These are phyloP conservation scores for Fusarium sp. DNA, from an alignment of 2,329 filamentous ascomycete species.

Conservation along the genomic window DNA sequence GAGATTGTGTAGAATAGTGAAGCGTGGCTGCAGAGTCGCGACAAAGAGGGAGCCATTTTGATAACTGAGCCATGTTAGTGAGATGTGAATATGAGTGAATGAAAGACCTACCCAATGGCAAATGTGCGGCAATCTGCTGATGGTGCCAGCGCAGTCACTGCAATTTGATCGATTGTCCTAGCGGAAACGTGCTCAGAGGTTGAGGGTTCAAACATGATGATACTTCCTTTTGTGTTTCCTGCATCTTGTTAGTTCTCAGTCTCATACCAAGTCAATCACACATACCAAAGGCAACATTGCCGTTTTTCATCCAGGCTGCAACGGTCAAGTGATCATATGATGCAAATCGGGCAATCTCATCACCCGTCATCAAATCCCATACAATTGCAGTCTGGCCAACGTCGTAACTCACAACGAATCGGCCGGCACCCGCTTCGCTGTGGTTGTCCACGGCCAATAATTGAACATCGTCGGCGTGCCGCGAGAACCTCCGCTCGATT, in stretches of 20 bases:
- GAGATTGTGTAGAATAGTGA: constrained; percentile 93
- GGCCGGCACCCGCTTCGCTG: constrained; percentile 85
- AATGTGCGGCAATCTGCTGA: constrained; percentile 92
- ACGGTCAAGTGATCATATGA: constrained; percentile 89
- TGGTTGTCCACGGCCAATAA: constrained; percentile 91
- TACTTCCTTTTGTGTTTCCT: constrained; percentile 93
- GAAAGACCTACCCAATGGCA: constrained; percentile 83
- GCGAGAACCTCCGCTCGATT: constrained; percentile 86
- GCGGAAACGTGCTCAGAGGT: constrained; percentile 93
- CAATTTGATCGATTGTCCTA: constrained; percentile 89
- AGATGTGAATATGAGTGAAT: background rate
- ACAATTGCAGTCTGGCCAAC: constrained; percentile 91
- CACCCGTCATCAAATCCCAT: constrained; percentile 94
- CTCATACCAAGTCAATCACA: constrained; percentile 17
- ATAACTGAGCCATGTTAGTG: constrained; percentile 69
- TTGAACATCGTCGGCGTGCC: constrained; percentile 84
- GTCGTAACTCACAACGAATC: constrained; percentile 94
- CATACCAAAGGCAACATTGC: constrained; percentile 95
- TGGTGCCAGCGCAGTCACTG: constrained; percentile 92
- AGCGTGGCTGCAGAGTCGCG: constrained; percentile 87
- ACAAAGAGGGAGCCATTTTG: constrained; percentile 95
- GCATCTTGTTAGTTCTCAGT: constrained; percentile 24
- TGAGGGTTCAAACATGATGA: constrained; percentile 93
- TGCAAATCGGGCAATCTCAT: constrained; percentile 90
- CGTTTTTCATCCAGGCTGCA: constrained; percentile 96